These are phyloP conservation scores for Syncephalastrum sp. DNA, from an alignment of 371 early-diverging fungal species.

Conservation along the genomic window DNA sequence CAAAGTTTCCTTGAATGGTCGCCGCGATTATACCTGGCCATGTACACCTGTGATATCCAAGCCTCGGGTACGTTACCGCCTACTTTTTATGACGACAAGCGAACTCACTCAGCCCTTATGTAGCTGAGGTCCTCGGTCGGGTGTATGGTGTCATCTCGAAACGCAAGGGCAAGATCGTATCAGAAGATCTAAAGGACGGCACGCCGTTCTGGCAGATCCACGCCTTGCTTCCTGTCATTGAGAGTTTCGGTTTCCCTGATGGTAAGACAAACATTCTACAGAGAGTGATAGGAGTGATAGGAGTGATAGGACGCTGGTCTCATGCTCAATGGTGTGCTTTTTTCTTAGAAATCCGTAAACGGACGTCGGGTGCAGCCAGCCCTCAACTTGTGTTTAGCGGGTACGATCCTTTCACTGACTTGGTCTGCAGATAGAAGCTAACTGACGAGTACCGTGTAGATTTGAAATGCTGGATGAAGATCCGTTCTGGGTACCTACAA, in stretches of 20 bases:
- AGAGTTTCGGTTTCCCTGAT: slow-evolving; percentile 99
- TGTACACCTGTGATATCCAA: slow-evolving; percentile 95
- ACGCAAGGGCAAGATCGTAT: slow-evolving; percentile 84
- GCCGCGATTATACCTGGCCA: slow-evolving; percentile 91
- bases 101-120: background rate
- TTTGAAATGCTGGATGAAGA: slow-evolving; percentile 92
- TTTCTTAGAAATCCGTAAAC: slow-evolving; percentile 80
- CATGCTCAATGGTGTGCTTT: background rate
- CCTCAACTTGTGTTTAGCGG: slow-evolving; percentile 93
- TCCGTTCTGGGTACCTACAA: slow-evolving; percentile 98
- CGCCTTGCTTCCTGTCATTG: slow-evolving; percentile 93
- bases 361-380: slow-evolving; percentile 92
- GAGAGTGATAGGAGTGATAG: too few relatives aligned
- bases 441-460: slow-evolving; percentile 25
- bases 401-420: slow-evolving; percentile 20
- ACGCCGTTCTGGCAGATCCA: slow-evolving; percentile 93
- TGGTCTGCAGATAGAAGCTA: background rate
- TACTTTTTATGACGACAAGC: background rate
- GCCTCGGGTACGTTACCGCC: slow-evolving; percentile 58
- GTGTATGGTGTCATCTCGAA: slow-evolving; percentile 92
- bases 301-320: background rate
- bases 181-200: slow-evolving; percentile 95
- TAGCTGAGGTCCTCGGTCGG: slow-evolving; percentile 91
- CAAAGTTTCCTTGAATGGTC: slow-evolving; percentile 92
- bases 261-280: slow-evolving; percentile 39